These are phyloP conservation scores for Astrephomene gubernaculifera DNA, from an alignment of 139 green algal genomes.

Conservation along the genomic window DNA sequence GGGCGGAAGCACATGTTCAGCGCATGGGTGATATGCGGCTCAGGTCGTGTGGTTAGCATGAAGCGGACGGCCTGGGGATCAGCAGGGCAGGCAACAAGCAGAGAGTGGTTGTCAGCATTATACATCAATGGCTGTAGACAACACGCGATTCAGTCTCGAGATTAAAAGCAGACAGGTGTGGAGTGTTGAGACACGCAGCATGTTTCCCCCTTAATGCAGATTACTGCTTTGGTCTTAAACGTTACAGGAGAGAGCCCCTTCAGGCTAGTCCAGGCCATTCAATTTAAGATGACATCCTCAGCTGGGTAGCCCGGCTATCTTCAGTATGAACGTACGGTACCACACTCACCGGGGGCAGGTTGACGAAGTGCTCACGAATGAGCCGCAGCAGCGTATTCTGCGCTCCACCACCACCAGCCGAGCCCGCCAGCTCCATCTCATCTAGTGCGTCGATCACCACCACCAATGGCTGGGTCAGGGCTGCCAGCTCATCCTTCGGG, in stretches of 20 bases:
- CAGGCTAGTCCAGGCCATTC: no score
- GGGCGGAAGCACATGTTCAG: not conserved
- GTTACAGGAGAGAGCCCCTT: no score
- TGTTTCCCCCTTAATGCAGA: no score
- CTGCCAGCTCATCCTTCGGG: not conserved
- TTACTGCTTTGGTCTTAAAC: no score
- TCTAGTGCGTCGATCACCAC: not conserved
- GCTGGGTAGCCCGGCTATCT: no score
- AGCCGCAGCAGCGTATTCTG: not conserved
- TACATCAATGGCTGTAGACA: no score
- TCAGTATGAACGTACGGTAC: not conserved
- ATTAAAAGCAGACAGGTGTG: no score
- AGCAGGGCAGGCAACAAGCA: not conserved
- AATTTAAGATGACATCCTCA: no score
- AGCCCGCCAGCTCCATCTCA: not conserved
- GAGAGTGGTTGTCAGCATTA: no score
- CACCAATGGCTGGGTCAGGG: not conserved
- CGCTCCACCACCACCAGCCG: not conserved
- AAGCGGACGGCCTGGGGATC: not conserved
- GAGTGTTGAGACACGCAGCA: no score
- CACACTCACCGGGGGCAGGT: not conserved
- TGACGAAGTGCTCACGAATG: not conserved
- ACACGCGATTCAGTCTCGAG: no score
- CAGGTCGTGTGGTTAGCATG: not conserved
- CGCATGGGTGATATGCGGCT: not conserved